Evolutionary conservation across 1,139 yeast genomes (phyloP).

Genomic region (Yamadazyma spencermartinsiae): DNA sequence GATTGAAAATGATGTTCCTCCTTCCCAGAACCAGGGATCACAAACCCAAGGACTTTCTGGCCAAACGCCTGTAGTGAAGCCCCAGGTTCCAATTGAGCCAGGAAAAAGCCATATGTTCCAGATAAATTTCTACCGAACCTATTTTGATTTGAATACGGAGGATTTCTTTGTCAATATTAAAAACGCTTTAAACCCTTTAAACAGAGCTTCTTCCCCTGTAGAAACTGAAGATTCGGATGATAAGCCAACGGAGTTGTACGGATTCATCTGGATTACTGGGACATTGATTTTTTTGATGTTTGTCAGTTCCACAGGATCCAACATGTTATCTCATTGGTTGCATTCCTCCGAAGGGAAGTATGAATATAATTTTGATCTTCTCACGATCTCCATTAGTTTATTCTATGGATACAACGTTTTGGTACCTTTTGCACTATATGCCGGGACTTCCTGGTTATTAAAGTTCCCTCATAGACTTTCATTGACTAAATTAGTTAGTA

Average conservation of each 20-base stretch:
- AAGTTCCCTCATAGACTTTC: constrained; percentile 44
- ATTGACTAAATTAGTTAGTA: constrained; percentile 48
- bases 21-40: neutral
- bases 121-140: constrained; percentile 55
- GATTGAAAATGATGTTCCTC: constrained; percentile 13
- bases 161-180: constrained; percentile 52
- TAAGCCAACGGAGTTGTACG: constrained; percentile 65
- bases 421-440: constrained; percentile 57
- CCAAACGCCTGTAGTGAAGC: constrained; percentile 19
- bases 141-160: constrained; percentile 63
- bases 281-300: constrained; percentile 72
- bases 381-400: constrained; percentile 64
- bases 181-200: constrained; percentile 47
- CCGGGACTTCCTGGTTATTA: constrained; percentile 43
- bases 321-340: constrained; percentile 48
- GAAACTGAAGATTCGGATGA: constrained; percentile 21
- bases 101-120: constrained; percentile 49
- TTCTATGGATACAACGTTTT: constrained; percentile 73
- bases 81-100: constrained; percentile 17
- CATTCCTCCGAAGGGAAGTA: constrained; percentile 40
- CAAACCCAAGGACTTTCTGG: constrained; percentile 3
- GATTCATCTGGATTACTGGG: constrained; percentile 83
- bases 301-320: constrained; percentile 64
- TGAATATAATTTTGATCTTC: constrained; percentile 59
- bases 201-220: constrained; percentile 22